Evolutionary conservation across 805 yeast species (phyloP).

Genomic region (Hanseniaspora hatyaiensis): DNA sequence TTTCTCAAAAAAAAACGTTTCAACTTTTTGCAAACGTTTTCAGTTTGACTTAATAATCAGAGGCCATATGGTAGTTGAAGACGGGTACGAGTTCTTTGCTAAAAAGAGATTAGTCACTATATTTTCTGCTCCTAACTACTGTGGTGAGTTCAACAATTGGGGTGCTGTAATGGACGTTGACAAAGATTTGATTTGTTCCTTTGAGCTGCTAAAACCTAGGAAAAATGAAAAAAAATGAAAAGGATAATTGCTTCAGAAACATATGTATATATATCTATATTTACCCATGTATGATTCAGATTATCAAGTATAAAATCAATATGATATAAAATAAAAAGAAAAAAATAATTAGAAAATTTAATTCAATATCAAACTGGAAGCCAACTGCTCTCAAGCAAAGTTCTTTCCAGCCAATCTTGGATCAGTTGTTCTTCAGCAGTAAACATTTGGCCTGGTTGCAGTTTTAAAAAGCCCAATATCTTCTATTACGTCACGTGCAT

Average conservation of each 20-base stretch:
- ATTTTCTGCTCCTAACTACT: conserved; percentile 67
- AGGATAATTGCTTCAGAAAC: neutral
- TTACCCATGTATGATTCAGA: neutral
- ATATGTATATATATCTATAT: neutral
- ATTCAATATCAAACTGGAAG: no score
- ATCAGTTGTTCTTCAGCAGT: no score
- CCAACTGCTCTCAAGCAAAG: no score
- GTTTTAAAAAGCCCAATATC: no score
- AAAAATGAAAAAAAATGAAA: neutral
- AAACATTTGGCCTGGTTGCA: no score
- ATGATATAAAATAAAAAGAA: neutral
- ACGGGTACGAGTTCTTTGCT: conserved; percentile 74
- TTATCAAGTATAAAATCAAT: neutral
- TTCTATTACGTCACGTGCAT: no score
- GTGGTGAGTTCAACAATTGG: conserved; percentile 60
- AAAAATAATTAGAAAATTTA: neutral
- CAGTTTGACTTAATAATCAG: conserved; percentile 67
- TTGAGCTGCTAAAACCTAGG: conserved; percentile 55
- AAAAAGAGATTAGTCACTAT: conserved; percentile 65
- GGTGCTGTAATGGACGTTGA: conserved; percentile 97
- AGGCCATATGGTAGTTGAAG: conserved; percentile 85
- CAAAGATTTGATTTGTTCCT: conserved; percentile 81
- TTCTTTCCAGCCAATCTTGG: no score
- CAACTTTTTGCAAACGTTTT: conserved; percentile 51
- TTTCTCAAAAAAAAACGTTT: conserved; percentile 64